phyloP scores from a whole-genome alignment of 2,329 filamentous ascomycete species.

The Ophiocordyceps unilateralis region DNA sequence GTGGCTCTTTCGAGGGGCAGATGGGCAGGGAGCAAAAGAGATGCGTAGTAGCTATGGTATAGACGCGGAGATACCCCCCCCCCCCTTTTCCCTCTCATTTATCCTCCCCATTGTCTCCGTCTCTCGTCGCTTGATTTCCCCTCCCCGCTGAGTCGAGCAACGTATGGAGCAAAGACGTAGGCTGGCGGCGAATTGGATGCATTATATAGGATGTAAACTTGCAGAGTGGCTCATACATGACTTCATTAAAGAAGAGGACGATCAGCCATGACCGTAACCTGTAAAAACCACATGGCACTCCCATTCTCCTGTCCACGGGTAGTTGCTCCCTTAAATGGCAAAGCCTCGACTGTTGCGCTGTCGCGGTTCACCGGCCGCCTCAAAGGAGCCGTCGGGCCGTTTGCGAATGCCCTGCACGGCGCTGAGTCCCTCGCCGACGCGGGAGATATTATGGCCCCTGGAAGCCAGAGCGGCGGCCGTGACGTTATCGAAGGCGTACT shows the following conservation, averaged over 20 bases:
- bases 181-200: too few relatives aligned
- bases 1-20: constrained; percentile 26
- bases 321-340: background rate
- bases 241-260: too few relatives aligned
- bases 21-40: background rate
- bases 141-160: background rate
- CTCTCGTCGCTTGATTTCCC: background rate
- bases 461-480: constrained; percentile 45
- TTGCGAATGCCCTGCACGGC: constrained; percentile 53
- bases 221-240: too few relatives aligned
- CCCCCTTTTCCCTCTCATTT: background rate
- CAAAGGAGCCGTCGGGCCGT: constrained; percentile 49
- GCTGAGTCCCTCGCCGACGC: constrained; percentile 45
- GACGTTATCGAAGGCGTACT: constrained; percentile 48
- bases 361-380: constrained; percentile 61
- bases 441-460: constrained; percentile 55
- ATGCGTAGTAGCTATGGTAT: constrained; percentile 7
- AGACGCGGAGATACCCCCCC: constrained; percentile 20
- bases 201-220: too few relatives aligned
- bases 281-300: too few relatives aligned
- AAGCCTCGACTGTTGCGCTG: constrained; percentile 51
- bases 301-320: too few relatives aligned
- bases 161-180: background rate
- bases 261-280: too few relatives aligned
- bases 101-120: background rate